phyloP scores from a whole-genome alignment of 2,329 filamentous ascomycete genomes.

The Claviceps fusiformis region DNA sequence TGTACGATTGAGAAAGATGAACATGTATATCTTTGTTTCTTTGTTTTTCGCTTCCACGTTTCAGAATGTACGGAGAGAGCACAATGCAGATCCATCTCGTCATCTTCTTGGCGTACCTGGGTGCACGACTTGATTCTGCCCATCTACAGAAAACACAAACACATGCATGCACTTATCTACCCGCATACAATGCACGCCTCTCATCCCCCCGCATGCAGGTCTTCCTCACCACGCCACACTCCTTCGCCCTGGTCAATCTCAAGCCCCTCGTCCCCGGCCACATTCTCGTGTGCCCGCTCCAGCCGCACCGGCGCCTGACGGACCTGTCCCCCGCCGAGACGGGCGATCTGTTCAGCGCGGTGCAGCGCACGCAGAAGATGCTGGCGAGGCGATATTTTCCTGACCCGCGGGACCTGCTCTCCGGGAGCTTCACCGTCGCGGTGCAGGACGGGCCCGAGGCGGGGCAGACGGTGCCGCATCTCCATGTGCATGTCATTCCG shows the following conservation, averaged over 20 bases:
- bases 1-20: too few relatives aligned
- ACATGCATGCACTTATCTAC: too few relatives aligned
- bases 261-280: constrained; percentile 90
- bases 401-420: constrained; percentile 25
- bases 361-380: constrained; percentile 69
- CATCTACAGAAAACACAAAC: too few relatives aligned
- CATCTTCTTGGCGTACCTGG: too few relatives aligned
- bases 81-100: too few relatives aligned
- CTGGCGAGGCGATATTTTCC: constrained; percentile 46
- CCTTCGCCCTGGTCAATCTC: constrained; percentile 86
- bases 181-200: too few relatives aligned
- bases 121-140: too few relatives aligned
- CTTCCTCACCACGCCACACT: constrained; percentile 68
- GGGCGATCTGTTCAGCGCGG: constrained; percentile 71
- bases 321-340: constrained; percentile 62
- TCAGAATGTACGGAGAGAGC: too few relatives aligned
- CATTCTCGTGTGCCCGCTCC: constrained; percentile 72
- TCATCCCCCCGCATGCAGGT: constrained; percentile 41
- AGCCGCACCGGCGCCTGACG: constrained; percentile 55
- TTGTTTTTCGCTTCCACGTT: too few relatives aligned
- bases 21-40: background rate
- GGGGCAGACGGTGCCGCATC: constrained; percentile 85
- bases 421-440: constrained; percentile 77
- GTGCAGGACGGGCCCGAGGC: constrained; percentile 87
- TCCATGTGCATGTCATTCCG: constrained; percentile 88